phyloP scores from a whole-genome alignment of 345 rosid species.

The Pelargonium nanum region DNA sequence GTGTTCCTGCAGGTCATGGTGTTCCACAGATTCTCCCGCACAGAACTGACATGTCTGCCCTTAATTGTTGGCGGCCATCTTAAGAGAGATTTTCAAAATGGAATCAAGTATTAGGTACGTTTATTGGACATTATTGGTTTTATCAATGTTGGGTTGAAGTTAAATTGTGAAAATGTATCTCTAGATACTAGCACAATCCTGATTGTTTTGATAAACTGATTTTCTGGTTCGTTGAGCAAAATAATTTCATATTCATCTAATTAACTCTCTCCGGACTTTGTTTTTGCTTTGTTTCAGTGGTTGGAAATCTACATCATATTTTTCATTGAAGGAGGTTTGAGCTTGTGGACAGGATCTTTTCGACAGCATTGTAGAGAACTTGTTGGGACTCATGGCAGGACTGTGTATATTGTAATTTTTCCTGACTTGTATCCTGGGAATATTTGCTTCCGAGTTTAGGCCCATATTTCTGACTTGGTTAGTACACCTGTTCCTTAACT shows the following conservation, averaged over 20 bases:
- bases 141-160: not conserved
- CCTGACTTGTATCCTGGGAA: conserved; percentile 64
- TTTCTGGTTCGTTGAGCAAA: too few relatives aligned
- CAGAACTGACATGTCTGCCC: conserved; percentile 52
- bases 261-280: too few relatives aligned
- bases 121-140: not conserved
- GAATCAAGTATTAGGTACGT: conserved; percentile 15
- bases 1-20: conserved; percentile 45
- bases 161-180: not conserved
- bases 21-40: conserved; percentile 49
- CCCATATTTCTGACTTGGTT: conserved; percentile 78
- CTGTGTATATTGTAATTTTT: conserved; percentile 63
- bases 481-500: conserved; percentile 65
- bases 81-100: conserved; percentile 21
- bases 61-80: conserved; percentile 60
- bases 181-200: not conserved
- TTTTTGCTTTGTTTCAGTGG: not conserved
- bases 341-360: not conserved
- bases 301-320: too few relatives aligned
- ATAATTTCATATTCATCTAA: too few relatives aligned
- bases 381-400: conserved; percentile 35
- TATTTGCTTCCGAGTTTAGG: conserved; percentile 44
- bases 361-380: not conserved
- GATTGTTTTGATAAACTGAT: too few relatives aligned
- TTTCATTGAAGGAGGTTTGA: too few relatives aligned